Base-by-base conservation (phyloP, 2,329 filamentous ascomycete genomes). In the Monosporascus sp. region DNA sequence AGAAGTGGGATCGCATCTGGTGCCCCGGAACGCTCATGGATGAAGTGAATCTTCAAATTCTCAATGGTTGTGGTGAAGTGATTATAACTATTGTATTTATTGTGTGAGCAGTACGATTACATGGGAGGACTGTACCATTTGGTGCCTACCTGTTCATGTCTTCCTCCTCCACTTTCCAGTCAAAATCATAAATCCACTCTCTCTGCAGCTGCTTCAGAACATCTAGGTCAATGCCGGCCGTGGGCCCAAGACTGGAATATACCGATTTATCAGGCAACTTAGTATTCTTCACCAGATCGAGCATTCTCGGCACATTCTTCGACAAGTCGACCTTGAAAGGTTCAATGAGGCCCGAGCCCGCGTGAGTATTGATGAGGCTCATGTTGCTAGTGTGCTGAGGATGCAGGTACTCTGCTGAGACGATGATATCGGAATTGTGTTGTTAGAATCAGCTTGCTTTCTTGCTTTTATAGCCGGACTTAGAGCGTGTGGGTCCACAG, bases 1-100 rank as follows among this genome's bases (percentile, higher is more conserved):
- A 63, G 7, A 1, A 63, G 39, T 1, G 61, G 60, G 9, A 63
- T 54, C 1, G 60, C 60, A 43, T 57, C 38, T 15, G 57, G 51
- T 14, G 60, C 47, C 0, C 36, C 11, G 5, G 60, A 61, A 27
- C 56, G 51, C 8, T 59, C 24, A 39, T 57, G 55, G 48, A 57
- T 51, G 48, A 55, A 55, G 50, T 57, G 53, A 37, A 57, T 48
- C n/a, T 49, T 44, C 3, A 54, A 39, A 8, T 36, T 39, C 31
- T 52, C 52, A 27, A 57, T 47, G 1, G 25, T 50, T 17, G 50
- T 31, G 6, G 54, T 54, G 49, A 49, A 57, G 20, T 57, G 54
- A 11, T 54, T 18, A 27, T 49, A 54, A 24, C 52, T 54, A 44
- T 22, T 54, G 49, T 22, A n/a, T 50, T 17, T 31, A 27, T 14